Conservation (phyloP, 2,329 filamentous ascomycete genomes). For the Capronia americana region DNA sequence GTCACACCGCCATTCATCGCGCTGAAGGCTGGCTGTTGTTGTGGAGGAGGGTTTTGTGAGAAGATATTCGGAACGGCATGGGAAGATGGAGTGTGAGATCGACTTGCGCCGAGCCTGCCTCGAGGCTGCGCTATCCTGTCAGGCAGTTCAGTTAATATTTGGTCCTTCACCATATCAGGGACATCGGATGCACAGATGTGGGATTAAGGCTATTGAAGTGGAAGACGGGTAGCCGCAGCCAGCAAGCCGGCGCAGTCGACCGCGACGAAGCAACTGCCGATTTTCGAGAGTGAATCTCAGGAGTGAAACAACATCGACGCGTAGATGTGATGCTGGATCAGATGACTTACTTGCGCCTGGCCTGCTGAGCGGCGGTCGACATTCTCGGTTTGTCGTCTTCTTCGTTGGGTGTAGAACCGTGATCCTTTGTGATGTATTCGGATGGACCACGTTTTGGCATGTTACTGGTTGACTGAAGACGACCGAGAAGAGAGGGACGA, state of each 20-base stretch:
- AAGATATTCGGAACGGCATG: conserved; percentile 21
- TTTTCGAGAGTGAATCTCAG: conserved; percentile 15
- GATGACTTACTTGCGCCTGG: conserved; percentile 60
- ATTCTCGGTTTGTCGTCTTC: conserved; percentile 52
- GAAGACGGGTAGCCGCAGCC: conserved; percentile 8
- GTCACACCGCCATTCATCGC: conserved; percentile 27
- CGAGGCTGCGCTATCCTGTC: conserved; percentile 33
- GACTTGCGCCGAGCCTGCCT: conserved; percentile 30
- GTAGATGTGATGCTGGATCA: conserved; percentile 3
- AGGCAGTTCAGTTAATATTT: conserved; percentile 23
- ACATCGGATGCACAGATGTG: neutral
- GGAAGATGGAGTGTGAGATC: conserved; percentile 27
- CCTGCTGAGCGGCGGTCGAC: conserved; percentile 62
- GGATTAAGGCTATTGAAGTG: neutral
- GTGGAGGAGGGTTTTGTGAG: conserved; percentile 20
- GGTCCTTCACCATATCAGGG: neutral
- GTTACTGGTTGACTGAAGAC: conserved; percentile 33
- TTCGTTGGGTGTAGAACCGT: conserved; percentile 35
- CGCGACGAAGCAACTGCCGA: conserved; percentile 10
- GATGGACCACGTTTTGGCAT: conserved; percentile 37
- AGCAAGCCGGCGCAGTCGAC: conserved; percentile 6
- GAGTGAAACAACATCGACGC: conserved; percentile 1
- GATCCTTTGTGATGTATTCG: conserved; percentile 38
- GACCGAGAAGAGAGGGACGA: conserved; percentile 20
- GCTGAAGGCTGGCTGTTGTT: conserved; percentile 29